These are phyloP conservation scores for Citrus inodora DNA, from an alignment of 345 rosid species.

Conservation along the genomic window DNA sequence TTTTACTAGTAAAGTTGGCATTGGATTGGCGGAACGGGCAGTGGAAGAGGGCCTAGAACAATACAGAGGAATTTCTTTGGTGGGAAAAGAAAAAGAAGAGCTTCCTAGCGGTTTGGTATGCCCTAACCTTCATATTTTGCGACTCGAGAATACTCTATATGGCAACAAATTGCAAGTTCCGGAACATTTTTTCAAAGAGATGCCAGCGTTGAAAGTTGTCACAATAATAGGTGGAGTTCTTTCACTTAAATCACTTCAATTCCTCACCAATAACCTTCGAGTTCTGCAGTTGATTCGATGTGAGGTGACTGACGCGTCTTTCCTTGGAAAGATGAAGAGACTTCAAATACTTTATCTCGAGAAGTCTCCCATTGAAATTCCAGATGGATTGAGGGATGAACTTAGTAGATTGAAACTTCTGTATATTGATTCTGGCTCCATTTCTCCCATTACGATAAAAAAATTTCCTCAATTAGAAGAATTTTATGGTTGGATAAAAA, in stretches of 20 bases:
- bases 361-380: neutral
- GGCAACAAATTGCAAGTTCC: too few species aligned
- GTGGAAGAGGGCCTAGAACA: neutral
- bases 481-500: fast-evolving
- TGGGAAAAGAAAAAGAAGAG: neutral
- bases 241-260: neutral
- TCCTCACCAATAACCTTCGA: neutral
- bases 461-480: neutral
- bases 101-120: neutral
- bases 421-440: neutral
- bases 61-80: neutral
- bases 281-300: neutral
- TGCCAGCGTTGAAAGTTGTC: neutral
- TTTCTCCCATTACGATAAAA: too few species aligned
- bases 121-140: constrained; percentile 1
- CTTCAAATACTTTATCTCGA: neutral
- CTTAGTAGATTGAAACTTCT: neutral
- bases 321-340: neutral
- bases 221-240: neutral
- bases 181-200: neutral
- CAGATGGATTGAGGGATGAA: neutral
- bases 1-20: neutral
- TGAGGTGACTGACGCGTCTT: neutral
- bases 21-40: constrained; percentile 4
- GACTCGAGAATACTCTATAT: neutral